Conservation (phyloP, 176 grass and related monocot genomes). For the Pontederia paniculata region DNA sequence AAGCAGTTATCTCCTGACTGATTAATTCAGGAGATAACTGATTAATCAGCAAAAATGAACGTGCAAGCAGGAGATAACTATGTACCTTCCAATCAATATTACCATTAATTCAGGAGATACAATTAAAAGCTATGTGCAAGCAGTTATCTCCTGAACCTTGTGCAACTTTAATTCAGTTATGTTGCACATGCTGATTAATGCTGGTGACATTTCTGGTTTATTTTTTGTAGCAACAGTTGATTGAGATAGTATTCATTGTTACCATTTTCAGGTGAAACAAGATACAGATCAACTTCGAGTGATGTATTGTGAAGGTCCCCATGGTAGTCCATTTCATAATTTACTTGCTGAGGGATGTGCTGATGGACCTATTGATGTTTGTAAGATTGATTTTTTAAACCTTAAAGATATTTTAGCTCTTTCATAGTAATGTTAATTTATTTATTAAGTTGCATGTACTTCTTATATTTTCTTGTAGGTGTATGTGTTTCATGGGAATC, state of each 20-base stretch:
- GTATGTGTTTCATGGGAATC: slow-evolving; percentile 90
- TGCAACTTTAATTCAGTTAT: too few species aligned
- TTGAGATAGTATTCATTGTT: slow-evolving; percentile 2
- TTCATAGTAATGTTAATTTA: neutral
- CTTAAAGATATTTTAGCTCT: neutral
- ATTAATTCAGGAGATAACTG: too few species aligned
- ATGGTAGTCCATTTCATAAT: slow-evolving; percentile 81
- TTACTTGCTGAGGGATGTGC: slow-evolving; percentile 71
- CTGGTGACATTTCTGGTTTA: neutral
- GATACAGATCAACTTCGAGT: slow-evolving; percentile 81
- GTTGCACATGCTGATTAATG: neutral
- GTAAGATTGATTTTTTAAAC: slow-evolving; percentile 39
- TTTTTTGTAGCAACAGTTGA: neutral
- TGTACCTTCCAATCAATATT: too few species aligned
- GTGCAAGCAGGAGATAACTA: too few species aligned
- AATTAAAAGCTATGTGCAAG: too few species aligned
- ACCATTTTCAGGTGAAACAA: slow-evolving; percentile 48
- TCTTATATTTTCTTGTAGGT: slow-evolving; percentile 34
- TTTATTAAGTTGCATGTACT: neutral
- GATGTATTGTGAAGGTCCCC: slow-evolving; percentile 69
- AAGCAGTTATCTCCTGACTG: too few species aligned
- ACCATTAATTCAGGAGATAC: too few species aligned
- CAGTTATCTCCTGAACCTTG: too few species aligned
- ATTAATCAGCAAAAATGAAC: too few species aligned
- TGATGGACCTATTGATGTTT: slow-evolving; percentile 91